Percentiles rank a stretch among this genome's conserved stretches.
These are phyloP conservation scores for Neovahlkampfia damariscottae DNA, from an alignment of 78 protist genomes.

Conservation along the genomic window DNA sequence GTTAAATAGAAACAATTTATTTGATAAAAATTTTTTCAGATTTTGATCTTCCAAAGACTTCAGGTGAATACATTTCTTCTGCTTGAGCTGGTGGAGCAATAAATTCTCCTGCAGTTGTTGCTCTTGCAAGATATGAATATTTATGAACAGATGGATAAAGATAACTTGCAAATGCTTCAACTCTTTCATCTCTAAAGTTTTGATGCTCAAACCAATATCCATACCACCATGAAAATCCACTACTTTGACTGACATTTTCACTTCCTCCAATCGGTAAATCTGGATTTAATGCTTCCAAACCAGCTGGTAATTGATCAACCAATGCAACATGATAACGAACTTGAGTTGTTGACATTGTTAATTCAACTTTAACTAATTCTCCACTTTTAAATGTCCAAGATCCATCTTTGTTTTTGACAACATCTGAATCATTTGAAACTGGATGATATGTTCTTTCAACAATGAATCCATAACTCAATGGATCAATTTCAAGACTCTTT, in stretches of 20 bases:
- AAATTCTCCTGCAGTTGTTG: too few species aligned
- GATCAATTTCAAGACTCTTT: neutral
- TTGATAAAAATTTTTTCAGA: too few species aligned
- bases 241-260: too few species aligned
- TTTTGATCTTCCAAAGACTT: neutral
- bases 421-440: neutral
- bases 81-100: slow-evolving; percentile 18
- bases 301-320: slow-evolving; percentile 7
- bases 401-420: neutral
- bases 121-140: too few species aligned
- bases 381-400: slow-evolving; percentile 2
- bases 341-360: neutral
- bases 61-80: neutral
- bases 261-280: neutral
- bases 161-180: slow-evolving; percentile 18
- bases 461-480: neutral
- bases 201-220: neutral
- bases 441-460: neutral
- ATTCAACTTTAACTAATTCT: neutral
- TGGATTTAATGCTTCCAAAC: slow-evolving; percentile 6
- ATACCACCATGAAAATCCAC: neutral
- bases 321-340: slow-evolving; percentile 11
- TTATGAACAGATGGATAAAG: too few species aligned
- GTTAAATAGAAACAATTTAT: too few species aligned
- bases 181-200: slow-evolving; percentile 11